These are phyloP conservation scores for Gossypium lobatum DNA, from an alignment of 441 rosid species.

Conservation along the genomic window DNA sequence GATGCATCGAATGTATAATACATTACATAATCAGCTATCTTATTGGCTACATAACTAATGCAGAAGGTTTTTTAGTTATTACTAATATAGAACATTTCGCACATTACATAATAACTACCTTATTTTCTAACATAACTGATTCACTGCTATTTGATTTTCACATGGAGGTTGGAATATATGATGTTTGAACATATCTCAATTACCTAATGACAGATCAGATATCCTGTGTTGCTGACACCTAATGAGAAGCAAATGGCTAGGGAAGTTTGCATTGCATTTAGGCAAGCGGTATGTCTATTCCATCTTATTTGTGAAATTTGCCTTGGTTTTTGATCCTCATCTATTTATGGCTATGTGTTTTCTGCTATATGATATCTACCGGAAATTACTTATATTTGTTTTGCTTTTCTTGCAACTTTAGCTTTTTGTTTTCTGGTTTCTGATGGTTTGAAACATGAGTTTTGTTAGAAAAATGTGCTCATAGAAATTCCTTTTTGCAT, in stretches of 20 bases:
- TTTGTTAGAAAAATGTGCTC: neutral
- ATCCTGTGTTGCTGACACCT: constrained; percentile 98
- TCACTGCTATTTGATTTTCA: neutral
- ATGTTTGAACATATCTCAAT: neutral
- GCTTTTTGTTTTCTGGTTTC: neutral
- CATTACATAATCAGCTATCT: neutral
- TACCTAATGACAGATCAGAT: constrained; percentile 63
- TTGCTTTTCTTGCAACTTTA: neutral
- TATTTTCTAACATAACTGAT: neutral
- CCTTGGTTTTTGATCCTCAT: neutral
- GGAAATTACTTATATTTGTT: neutral
- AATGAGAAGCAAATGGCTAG: constrained; percentile 99
- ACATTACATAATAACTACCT: neutral
- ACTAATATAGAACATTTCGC: neutral
- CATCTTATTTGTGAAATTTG: neutral
- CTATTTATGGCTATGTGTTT: neutral
- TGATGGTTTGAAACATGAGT: neutral
- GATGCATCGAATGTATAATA: neutral
- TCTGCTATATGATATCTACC: neutral
- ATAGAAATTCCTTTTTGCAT: neutral
- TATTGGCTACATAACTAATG: neutral
- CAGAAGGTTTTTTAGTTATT: neutral
- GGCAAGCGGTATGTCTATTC: constrained; percentile 69
- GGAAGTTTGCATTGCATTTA: constrained; percentile 96
- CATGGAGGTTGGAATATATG: neutral